These are phyloP conservation scores for Pythium aquatile DNA, from an alignment of 352 stramenopile species.

Conservation along the genomic window DNA sequence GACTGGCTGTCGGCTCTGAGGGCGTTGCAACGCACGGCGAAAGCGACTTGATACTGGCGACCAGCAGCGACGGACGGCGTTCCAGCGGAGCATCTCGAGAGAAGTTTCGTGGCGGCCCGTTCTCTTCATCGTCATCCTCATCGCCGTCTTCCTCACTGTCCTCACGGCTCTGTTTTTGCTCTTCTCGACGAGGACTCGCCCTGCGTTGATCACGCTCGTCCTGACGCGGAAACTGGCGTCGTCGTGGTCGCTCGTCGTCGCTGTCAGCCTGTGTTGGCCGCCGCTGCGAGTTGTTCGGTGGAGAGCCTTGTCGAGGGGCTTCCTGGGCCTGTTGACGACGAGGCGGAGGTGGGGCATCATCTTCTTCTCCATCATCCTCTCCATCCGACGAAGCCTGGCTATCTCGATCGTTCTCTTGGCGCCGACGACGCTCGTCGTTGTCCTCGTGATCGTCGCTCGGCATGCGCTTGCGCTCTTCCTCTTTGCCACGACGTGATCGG, in stretches of 20 bases:
- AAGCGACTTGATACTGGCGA: constrained; percentile 60
- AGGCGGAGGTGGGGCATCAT: constrained; percentile 1
- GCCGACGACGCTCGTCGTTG: background rate
- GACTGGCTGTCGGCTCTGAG: constrained; percentile 26
- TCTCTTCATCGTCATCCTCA: constrained; percentile 9
- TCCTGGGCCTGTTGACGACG: constrained; percentile 17
- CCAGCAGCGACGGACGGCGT: constrained; percentile 36
- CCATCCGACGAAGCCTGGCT: constrained; percentile 9
- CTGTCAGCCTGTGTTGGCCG: constrained; percentile 6
- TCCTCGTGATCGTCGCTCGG: background rate
- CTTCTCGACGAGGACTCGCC: background rate
- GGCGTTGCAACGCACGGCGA: constrained; percentile 24
- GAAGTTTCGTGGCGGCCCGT: constrained; percentile 13
- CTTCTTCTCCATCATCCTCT: constrained; percentile 9
- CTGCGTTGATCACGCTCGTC: constrained; percentile 2
- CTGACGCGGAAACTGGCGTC: background rate
- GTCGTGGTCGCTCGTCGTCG: background rate
- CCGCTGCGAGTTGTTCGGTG: constrained; percentile 3
- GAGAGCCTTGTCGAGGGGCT: constrained; percentile 7
- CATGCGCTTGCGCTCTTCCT: background rate
- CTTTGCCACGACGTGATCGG: background rate
- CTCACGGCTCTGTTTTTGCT: background rate
- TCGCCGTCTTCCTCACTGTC: constrained; percentile 16
- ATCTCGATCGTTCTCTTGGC: constrained; percentile 2
- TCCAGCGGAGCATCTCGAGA: constrained; percentile 15